Conservation (phyloP, 2,329 filamentous ascomycete genomes). For the Aspergillus sp. region DNA sequence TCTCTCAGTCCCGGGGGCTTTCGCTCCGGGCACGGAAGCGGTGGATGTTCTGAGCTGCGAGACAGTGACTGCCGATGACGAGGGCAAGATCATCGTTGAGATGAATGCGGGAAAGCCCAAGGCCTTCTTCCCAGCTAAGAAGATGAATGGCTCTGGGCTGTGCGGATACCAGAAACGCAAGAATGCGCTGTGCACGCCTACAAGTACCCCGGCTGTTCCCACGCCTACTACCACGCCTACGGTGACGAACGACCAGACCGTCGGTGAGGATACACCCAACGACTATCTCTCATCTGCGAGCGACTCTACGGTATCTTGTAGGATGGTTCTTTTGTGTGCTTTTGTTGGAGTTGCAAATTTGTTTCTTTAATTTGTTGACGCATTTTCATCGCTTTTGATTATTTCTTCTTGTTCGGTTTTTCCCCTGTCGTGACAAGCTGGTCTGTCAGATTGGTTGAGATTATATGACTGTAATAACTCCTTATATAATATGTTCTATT, state of each 20-base stretch:
- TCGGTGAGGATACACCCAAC: neutral
- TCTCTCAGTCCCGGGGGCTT: constrained; percentile 28
- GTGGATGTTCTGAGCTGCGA: constrained; percentile 29
- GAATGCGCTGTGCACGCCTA: neutral
- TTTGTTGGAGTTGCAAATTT: neutral
- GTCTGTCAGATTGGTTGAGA: neutral
- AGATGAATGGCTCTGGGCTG: constrained; percentile 27
- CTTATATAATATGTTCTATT: constrained; percentile 5
- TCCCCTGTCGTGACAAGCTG: neutral
- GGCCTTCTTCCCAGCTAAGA: constrained; percentile 27
- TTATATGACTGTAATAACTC: neutral
- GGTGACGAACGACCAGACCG: neutral
- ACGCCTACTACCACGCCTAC: neutral
- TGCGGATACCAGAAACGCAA: constrained; percentile 20
- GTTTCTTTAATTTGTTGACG: neutral
- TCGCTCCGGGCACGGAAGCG: constrained; percentile 21
- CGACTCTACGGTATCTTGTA: neutral
- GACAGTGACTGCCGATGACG: constrained; percentile 20
- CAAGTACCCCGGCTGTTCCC: neutral
- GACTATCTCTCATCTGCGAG: neutral
- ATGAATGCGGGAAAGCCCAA: constrained; percentile 29
- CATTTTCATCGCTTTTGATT: constrained; percentile 4
- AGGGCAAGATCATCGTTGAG: constrained; percentile 21
- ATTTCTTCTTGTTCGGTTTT: neutral
- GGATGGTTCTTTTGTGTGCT: neutral